A percentile compares a stretch with the other conserved stretches of the same genome.
Evolutionary conservation across 345 rosid species (phyloP).

Genomic region (Euphorbia lathyris): DNA sequence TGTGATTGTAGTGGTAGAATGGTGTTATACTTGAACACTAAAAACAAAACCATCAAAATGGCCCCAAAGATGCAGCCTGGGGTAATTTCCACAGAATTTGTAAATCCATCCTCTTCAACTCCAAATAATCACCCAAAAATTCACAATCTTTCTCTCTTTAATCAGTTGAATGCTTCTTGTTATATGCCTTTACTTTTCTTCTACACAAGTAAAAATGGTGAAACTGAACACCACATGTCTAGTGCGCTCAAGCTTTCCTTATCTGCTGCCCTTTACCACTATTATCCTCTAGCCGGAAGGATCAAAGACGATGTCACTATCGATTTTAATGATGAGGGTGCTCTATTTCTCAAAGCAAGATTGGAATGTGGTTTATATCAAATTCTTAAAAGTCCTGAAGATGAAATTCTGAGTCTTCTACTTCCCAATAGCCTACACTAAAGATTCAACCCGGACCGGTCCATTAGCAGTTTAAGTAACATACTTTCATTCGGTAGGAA

Average conservation of each 20-base stretch:
- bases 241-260: slow-evolving; percentile 36
- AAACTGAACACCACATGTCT: not conserved
- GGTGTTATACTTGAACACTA: no score
- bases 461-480: no score
- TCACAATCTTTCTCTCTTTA: slow-evolving; percentile 28
- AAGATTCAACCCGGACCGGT: no score
- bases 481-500: no score
- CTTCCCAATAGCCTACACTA: no score
- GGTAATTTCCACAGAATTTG: no score
- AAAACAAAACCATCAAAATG: no score
- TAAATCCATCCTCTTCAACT: no score
- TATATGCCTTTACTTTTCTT: slow-evolving; percentile 6
- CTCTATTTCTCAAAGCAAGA: not conserved
- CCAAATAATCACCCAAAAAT: slow-evolving; percentile 4
- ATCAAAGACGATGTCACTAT: slow-evolving; percentile 20
- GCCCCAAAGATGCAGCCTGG: no score
- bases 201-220: slow-evolving; percentile 17
- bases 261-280: slow-evolving; percentile 35
- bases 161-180: slow-evolving; percentile 27
- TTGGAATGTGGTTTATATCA: not conserved
- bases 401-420: no score
- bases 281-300: slow-evolving; percentile 54
- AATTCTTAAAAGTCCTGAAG: not conserved
- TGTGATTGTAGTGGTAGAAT: no score
- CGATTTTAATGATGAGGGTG: slow-evolving; percentile 27